Percentiles rank a stretch among this genome's conserved stretches.
phyloP scores from a whole-genome alignment of 2,329 filamentous ascomycete species.

The Pyricularia grisea region DNA sequence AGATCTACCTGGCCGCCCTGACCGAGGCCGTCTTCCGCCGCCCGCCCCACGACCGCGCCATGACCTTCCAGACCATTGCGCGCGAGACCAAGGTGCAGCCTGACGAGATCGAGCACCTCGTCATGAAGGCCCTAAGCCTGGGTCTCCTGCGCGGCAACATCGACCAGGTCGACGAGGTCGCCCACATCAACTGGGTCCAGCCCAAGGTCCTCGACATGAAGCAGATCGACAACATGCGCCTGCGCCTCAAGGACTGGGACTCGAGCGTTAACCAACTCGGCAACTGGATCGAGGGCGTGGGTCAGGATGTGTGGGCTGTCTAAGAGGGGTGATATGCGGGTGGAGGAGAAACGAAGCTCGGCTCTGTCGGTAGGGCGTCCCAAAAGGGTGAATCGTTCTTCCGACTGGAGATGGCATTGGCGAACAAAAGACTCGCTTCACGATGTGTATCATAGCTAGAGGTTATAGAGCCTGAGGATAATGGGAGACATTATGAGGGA shows the following conservation, averaged over 20 bases:
- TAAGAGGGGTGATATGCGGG: conserved; percentile 25
- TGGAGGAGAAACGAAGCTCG: not conserved
- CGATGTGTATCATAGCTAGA: conserved; percentile 2
- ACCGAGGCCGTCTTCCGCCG: conserved; percentile 95
- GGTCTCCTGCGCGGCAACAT: conserved; percentile 86
- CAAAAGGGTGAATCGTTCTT: not conserved
- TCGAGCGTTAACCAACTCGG: conserved; percentile 90
- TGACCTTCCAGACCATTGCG: conserved; percentile 83
- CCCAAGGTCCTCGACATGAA: conserved; percentile 94
- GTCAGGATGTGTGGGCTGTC: conserved; percentile 92
- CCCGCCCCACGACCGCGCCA: conserved; percentile 87
- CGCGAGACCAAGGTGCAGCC: conserved; percentile 85
- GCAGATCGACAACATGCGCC: conserved; percentile 89
- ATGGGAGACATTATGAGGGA: not conserved
- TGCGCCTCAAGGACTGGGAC: conserved; percentile 87
- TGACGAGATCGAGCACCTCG: conserved; percentile 91
- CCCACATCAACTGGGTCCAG: conserved; percentile 97
- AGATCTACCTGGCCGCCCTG: conserved; percentile 93
- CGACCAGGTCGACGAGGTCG: conserved; percentile 90
- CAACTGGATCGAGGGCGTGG: conserved; percentile 91
- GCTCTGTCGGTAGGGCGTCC: not conserved
- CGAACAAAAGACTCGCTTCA: not conserved
- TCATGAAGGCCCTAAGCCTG: conserved; percentile 98
- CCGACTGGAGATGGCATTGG: not conserved
- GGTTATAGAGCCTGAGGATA: not conserved